These are phyloP conservation scores for Pisolithus sp. DNA, from an alignment of 768 basidiomycete species.

Conservation along the genomic window DNA sequence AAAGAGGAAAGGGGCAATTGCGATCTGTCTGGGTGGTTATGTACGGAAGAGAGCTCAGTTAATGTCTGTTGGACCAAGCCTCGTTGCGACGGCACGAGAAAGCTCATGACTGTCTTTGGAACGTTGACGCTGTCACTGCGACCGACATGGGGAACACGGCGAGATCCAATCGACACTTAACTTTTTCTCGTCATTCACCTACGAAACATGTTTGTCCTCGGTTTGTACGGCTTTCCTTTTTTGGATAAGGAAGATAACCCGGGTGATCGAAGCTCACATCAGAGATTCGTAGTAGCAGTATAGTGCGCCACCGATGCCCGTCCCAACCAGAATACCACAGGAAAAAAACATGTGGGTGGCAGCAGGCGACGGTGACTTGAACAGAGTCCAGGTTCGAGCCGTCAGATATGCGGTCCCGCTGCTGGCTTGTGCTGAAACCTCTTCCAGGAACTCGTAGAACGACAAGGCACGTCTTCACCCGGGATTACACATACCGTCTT, in stretches of 20 bases:
- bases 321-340: constrained; percentile 21
- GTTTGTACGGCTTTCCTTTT: too few species aligned
- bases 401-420: not conserved
- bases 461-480: constrained; percentile 40
- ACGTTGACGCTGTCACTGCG: constrained; percentile 7
- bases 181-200: too few species aligned
- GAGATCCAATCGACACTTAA: too few species aligned
- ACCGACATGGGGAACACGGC: too few species aligned
- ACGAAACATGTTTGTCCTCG: too few species aligned
- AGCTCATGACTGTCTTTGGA: constrained; percentile 27
- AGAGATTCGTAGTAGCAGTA: not conserved
- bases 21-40: constrained; percentile 29
- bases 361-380: constrained; percentile 82
- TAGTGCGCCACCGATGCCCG: constrained; percentile 31
- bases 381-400: constrained; percentile 56
- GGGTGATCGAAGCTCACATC: too few species aligned
- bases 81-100: constrained; percentile 31
- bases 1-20: constrained; percentile 34
- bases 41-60: constrained; percentile 23
- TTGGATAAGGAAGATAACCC: too few species aligned
- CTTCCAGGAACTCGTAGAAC: constrained; percentile 53
- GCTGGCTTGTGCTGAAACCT: constrained; percentile 3
- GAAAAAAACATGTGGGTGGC: constrained; percentile 86
- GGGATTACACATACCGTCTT: constrained; percentile 22
- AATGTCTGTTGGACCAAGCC: constrained; percentile 22